phyloP scores from a whole-genome alignment of 2,329 filamentous ascomycete species.

The Aspergillus sp. region DNA sequence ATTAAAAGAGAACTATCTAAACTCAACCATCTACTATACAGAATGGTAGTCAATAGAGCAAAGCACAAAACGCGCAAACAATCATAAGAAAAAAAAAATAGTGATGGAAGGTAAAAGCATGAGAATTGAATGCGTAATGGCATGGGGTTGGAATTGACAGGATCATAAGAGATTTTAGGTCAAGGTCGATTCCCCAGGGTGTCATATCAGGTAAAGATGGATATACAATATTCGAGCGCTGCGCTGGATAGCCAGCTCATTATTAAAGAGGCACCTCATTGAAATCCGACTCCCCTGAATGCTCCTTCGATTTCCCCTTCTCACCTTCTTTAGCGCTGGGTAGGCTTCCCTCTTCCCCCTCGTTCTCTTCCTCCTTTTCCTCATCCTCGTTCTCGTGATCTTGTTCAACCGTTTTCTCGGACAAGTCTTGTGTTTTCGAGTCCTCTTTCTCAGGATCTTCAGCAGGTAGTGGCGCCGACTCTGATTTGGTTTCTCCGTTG shows the following conservation, averaged over 20 bases:
- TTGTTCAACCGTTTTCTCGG: slow-evolving; percentile 21
- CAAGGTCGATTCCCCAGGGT: not conserved
- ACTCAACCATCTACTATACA: slow-evolving; percentile 18
- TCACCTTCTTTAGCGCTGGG: slow-evolving; percentile 12
- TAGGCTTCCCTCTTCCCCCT: slow-evolving; percentile 21
- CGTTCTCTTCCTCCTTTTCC: slow-evolving; percentile 15
- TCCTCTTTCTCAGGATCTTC: slow-evolving; percentile 12
- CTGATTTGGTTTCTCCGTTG: slow-evolving; percentile 3
- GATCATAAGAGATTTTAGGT: not conserved
- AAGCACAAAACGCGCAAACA: slow-evolving; percentile 13
- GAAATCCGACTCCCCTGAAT: slow-evolving; percentile 31
- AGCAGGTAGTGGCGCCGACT: slow-evolving; percentile 12
- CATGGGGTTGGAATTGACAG: not conserved
- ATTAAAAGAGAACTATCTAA: slow-evolving; percentile 7
- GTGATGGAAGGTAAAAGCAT: slow-evolving; percentile 13
- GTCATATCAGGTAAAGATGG: slow-evolving; percentile 3
- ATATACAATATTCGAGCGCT: slow-evolving; percentile 5
- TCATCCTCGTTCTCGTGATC: slow-evolving; percentile 17
- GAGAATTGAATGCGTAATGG: slow-evolving; percentile 2
- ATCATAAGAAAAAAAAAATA: slow-evolving; percentile 8
- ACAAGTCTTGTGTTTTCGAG: slow-evolving; percentile 11
- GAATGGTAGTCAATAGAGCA: slow-evolving; percentile 16
- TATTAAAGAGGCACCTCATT: slow-evolving; percentile 36
- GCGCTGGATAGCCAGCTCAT: not conserved
- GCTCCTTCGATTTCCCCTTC: slow-evolving; percentile 32